Base-by-base conservation (phyloP, 2,329 filamentous ascomycete genomes). In the Sclerotinia glacialis region DNA sequence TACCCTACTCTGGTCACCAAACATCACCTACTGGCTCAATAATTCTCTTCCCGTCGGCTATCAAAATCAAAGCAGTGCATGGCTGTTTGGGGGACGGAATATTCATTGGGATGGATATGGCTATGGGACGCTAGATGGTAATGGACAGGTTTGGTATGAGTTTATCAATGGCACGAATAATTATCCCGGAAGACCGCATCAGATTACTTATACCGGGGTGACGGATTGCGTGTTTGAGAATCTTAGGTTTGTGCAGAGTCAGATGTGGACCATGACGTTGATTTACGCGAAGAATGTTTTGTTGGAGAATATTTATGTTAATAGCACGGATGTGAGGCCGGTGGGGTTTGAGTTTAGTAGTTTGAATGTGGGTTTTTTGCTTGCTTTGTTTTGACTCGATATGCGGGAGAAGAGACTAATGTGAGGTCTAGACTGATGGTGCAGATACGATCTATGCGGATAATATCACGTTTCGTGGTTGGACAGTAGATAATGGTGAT, bases 111-210 rank as follows among this genome's bases (percentile, higher is more conserved):
- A 82, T 44, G 84, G 84, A 12, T 76, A 81, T 70, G 82, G 82
- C 16, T 74, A 76, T 26, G 85, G 85, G 5, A 85, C 82, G 2
- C 76, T 87, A 18, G 79, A 87, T 71, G 85, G 85, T 12, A 87
- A 87, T 71, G 85, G 85, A 2, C 82, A 86, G 71, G 79, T 80
- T 3, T 88, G 85, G 85, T 87, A 87, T 71, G 79, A 84, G 68
- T 83, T 80, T 74, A 79, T 80, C 59, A 74, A 77, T 37, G 77
- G 78, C 18, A 71, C 72, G 14, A 79, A 78, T 42, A 85, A 85
- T 68, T 78, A 82, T 66, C 77, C 80, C 3, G 75, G 80, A 16
- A 78, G 84, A 12, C 84, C 83, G 1, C 82, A 84, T 63, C 78
- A 79, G 11, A 80, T 87, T 69, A 85, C 82, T 23, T 79, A 86